Evolutionary conservation across 2,329 filamentous ascomycete species (phyloP).

Genomic region (Colletotrichum melonis): DNA sequence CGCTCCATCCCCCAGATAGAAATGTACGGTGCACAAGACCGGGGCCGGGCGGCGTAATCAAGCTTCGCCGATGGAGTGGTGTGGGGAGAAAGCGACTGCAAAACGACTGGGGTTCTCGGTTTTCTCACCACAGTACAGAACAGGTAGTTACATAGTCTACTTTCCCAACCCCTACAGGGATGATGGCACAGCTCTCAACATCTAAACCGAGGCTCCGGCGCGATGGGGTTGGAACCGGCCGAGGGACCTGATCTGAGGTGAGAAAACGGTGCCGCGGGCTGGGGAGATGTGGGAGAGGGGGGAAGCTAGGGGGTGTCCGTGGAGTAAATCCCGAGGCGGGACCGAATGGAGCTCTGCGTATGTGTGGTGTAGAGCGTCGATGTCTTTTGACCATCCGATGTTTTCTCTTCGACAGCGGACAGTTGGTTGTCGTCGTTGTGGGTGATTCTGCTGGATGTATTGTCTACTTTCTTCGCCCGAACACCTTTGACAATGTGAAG

Average conservation of each 20-base stretch:
- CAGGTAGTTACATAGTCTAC: too few species aligned
- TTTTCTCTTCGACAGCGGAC: not conserved
- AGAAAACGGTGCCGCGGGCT: not conserved
- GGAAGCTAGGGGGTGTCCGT: not conserved
- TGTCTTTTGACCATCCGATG: not conserved
- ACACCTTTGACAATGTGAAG: not conserved
- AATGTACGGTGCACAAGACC: not conserved
- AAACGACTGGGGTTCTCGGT: not conserved
- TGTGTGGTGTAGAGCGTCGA: too few species aligned
- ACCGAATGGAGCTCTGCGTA: not conserved
- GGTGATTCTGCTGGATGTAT: not conserved
- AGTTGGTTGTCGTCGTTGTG: not conserved
- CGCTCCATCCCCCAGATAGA: not conserved
- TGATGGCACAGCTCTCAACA: not conserved
- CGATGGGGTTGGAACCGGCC: not conserved
- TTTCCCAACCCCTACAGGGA: too few species aligned
- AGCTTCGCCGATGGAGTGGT: not conserved
- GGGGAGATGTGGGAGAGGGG: not conserved
- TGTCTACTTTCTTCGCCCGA: not conserved
- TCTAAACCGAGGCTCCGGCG: not conserved
- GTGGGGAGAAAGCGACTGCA: not conserved
- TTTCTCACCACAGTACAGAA: not conserved
- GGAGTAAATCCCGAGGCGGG: slow-evolving; percentile 18
- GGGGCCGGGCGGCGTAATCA: not conserved
- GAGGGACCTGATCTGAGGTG: not conserved